Conservation (phyloP, 225 moss, liverwort and hornwort genomes). For the Physcomitrium patens region DNA sequence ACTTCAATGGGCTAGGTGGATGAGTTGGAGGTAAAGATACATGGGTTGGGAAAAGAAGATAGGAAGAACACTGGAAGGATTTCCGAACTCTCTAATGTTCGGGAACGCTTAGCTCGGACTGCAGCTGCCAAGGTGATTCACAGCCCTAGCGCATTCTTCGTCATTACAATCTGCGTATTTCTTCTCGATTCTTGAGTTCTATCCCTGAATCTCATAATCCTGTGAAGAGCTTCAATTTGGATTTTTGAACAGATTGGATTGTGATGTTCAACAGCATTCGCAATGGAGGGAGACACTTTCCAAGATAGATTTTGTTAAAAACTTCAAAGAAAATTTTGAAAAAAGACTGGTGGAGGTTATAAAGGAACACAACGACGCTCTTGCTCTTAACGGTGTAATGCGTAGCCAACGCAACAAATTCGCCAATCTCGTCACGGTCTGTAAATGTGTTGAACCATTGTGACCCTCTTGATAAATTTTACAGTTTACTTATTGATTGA, state of each 20-base stretch:
- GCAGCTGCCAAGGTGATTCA: slow-evolving; percentile 58
- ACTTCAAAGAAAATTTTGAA: slow-evolving; percentile 39
- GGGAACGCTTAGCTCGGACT: slow-evolving; percentile 43
- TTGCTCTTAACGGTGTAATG: slow-evolving; percentile 57
- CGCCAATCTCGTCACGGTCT: slow-evolving; percentile 65
- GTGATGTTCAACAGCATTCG: neutral
- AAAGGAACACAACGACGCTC: slow-evolving; percentile 52
- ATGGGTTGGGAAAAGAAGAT: slow-evolving; percentile 49
- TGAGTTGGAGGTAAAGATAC: slow-evolving; percentile 60
- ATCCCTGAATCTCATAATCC: neutral
- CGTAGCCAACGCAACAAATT: slow-evolving; percentile 85
- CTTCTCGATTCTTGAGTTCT: neutral
- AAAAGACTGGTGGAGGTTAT: slow-evolving; percentile 58
- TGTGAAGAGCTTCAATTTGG: neutral
- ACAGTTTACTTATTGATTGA: neutral
- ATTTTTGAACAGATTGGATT: neutral
- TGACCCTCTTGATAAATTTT: neutral
- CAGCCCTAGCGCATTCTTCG: neutral
- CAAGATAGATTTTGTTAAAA: slow-evolving; percentile 54
- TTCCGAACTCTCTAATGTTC: slow-evolving; percentile 54
- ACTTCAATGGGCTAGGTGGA: slow-evolving; percentile 40
- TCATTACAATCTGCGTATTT: neutral
- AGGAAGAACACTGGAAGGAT: slow-evolving; percentile 55
- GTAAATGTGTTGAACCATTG: slow-evolving; percentile 12
- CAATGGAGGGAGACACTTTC: slow-evolving; percentile 63